A percentile compares a stretch with the other conserved stretches of the same genome.
These are phyloP conservation scores for Solanum sitiens DNA, from an alignment of 257 asterid species.

Conservation along the genomic window DNA sequence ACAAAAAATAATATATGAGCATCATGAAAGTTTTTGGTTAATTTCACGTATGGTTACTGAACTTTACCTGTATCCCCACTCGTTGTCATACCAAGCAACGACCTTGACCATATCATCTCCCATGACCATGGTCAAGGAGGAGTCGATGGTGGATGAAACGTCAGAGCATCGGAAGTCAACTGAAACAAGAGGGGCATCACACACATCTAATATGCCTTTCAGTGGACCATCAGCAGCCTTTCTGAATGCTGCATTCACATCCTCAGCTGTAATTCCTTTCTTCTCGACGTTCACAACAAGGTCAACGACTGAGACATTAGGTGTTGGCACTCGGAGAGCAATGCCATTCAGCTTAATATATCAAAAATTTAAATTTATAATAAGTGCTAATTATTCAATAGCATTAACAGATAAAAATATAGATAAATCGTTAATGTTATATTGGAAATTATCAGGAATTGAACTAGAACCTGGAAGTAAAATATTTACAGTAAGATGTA, in stretches of 20 bases:
- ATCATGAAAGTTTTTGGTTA: not conserved
- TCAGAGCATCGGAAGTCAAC: constrained; percentile 78
- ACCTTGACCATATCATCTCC: constrained; percentile 97
- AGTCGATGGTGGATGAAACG: constrained; percentile 70
- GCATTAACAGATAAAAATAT: no score
- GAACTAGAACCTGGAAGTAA: no score
- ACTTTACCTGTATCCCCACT: constrained; percentile 90
- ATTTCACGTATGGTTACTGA: not conserved
- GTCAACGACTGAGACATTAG: constrained; percentile 88
- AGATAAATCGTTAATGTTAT: no score
- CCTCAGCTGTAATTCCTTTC: constrained; percentile 72
- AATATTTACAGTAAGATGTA: no score
- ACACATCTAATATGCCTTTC: constrained; percentile 61
- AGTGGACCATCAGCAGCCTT: constrained; percentile 77
- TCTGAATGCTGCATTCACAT: constrained; percentile 80
- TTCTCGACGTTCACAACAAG: constrained; percentile 76
- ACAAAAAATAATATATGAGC: not conserved
- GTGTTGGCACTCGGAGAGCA: constrained; percentile 92
- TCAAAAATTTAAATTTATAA: no score
- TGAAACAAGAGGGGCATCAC: constrained; percentile 78
- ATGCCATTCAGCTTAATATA: constrained; percentile 86
- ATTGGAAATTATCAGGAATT: no score
- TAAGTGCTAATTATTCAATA: no score
- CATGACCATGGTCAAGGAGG: constrained; percentile 95
- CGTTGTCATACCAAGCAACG: constrained; percentile 97